Conservation (phyloP, 108 stramenopile genomes). For the Skeletonema tropicum region DNA sequence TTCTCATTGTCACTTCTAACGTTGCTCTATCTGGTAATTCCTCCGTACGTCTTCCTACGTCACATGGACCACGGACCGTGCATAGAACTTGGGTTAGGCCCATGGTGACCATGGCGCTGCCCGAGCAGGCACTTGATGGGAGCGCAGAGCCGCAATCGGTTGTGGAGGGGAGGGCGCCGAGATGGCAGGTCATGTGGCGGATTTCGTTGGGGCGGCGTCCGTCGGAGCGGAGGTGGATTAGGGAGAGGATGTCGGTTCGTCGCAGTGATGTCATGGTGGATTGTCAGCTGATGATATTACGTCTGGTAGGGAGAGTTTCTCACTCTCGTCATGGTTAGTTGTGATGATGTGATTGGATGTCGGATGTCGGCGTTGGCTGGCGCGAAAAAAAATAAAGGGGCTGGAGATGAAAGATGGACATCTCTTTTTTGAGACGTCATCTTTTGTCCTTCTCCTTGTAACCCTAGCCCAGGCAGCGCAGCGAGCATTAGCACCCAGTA, state of each 20-base stretch:
- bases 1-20: constrained; percentile 66
- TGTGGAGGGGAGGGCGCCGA: constrained; percentile 63
- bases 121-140: constrained; percentile 53
- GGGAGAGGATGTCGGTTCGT: constrained; percentile 77
- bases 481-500: too few relatives aligned
- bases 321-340: too few relatives aligned
- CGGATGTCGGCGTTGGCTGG: too few relatives aligned
- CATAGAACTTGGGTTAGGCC: constrained; percentile 81
- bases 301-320: neutral
- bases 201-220: constrained; percentile 87
- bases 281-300: neutral
- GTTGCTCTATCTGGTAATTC: constrained; percentile 78
- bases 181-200: constrained; percentile 73
- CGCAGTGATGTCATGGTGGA: constrained; percentile 59
- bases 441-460: too few relatives aligned
- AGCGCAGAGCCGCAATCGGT: constrained; percentile 44
- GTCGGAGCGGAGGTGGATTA: constrained; percentile 87
- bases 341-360: too few relatives aligned
- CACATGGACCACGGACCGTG: constrained; percentile 63
- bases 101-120: constrained; percentile 82
- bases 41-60: constrained; percentile 72
- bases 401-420: too few relatives aligned
- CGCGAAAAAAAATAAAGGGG: too few relatives aligned
- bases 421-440: too few relatives aligned
- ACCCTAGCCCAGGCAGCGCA: too few relatives aligned